Evolutionary conservation across 495 filamentous ascomycete genomes (phyloP).

Genomic region (Aspergillus affinis): DNA sequence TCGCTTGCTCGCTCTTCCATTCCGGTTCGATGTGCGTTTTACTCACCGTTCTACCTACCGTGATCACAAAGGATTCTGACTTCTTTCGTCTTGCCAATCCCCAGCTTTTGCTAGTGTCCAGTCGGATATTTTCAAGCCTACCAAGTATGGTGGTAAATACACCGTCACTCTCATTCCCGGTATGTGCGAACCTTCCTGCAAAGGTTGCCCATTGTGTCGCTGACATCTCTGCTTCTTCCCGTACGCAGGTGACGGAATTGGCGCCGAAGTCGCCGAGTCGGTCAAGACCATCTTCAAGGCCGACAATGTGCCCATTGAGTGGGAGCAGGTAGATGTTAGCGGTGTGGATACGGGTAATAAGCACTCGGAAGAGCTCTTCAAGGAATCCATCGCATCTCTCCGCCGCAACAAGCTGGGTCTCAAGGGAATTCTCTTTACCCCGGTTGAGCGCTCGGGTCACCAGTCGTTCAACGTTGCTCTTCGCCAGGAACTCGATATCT

Average conservation of each 20-base stretch:
- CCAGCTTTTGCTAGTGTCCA: conserved; percentile 70
- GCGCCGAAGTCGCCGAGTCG: conserved; percentile 94
- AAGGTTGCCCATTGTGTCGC: background rate
- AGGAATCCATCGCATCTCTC: conserved; percentile 89
- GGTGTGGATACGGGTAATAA: conserved; percentile 85
- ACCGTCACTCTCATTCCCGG: conserved; percentile 96
- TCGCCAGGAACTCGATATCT: conserved; percentile 98
- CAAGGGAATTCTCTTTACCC: conserved; percentile 95
- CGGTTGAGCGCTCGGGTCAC: conserved; percentile 94
- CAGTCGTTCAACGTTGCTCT: conserved; percentile 99
- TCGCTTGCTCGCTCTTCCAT: conserved; percentile 35
- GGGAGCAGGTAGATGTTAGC: conserved; percentile 97
- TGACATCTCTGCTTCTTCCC: too few species aligned
- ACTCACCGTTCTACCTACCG: conserved; percentile 1
- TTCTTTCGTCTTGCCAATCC: conserved; percentile 22
- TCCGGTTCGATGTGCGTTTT: conserved; percentile 44
- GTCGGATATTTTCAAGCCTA: conserved; percentile 94
- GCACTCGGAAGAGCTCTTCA: conserved; percentile 91
- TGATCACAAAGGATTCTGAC: background rate
- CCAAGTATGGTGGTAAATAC: conserved; percentile 99
- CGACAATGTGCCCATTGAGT: conserved; percentile 96
- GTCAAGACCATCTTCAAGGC: conserved; percentile 99
- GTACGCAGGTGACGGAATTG: conserved; percentile 87
- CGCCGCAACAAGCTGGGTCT: conserved; percentile 97
- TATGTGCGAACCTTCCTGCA: conserved; percentile 28